Evolutionary conservation across 2,329 filamentous ascomycete genomes (phyloP), one percentile per base, ranked within the genome.

Genomic region (Dactylella cylindrospora): DNA sequence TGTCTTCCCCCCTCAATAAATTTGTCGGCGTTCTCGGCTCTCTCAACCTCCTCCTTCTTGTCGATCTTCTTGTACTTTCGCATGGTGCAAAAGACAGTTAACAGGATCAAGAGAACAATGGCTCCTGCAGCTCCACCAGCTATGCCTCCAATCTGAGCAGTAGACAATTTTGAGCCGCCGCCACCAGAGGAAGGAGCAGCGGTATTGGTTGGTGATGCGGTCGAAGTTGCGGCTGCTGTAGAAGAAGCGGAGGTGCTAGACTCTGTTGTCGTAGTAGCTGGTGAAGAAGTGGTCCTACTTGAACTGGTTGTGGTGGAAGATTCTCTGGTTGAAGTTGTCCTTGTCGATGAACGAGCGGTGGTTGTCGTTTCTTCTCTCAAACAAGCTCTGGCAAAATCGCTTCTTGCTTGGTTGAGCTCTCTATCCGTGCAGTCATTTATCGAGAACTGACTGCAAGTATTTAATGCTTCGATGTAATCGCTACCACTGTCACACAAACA

Each of bases 51-150:
- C 12, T 53, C 43, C 20, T 50, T 54, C 32, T 62, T 54, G 35
- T 82, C 57, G 23, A 44, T 44, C 26, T 62, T 62, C 32, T 49
- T 62, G 20, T 62, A 62, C 7, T 17, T 54, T 15, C 57, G 41
- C 3, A 20, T 44, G 17, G 32, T 62, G 25, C 23, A 35, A 20
- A 44, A 54, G 9, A 62, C 26, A 6, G 26, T 22, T 7, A 49
- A 6, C 10, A 54, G 13, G 2, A 31, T 31, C 23, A 46, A 25
- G 6, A 62, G 8, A 20, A 62, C 15, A 3, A 62, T 17, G 5
- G 54, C 22, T 8, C 49, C 57, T 17, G 32, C 57, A 9, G 41
- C 39, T 19, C 57, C 57, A 15, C 57, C 57, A 20, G 36, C 57
- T 19, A 62, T 35, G 10, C 57, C 57, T 22, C 57, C 57, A 13